These are phyloP conservation scores for Gastrodia elata DNA, from an alignment of 106 monocot species.

Conservation along the genomic window DNA sequence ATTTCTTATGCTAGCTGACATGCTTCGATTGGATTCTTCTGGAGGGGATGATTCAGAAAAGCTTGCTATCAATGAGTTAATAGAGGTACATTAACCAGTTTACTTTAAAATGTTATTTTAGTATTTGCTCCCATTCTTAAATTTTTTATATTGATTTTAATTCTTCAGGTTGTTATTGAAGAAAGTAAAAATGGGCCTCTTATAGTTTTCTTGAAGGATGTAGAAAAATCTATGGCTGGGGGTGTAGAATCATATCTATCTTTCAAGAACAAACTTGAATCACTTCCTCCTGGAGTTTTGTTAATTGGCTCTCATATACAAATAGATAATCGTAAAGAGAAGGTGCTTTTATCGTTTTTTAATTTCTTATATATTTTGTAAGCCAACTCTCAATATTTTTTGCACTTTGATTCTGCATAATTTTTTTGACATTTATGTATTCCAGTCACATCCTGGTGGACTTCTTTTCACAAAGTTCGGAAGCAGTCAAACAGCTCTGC, in stretches of 20 bases:
- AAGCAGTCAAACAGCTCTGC: constrained; percentile 76
- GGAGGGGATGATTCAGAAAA: constrained; percentile 53
- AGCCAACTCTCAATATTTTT: neutral
- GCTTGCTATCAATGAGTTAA: constrained; percentile 48
- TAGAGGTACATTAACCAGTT: constrained; percentile 24
- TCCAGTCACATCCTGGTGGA: constrained; percentile 58
- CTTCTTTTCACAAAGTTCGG: constrained; percentile 93
- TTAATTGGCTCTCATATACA: constrained; percentile 85
- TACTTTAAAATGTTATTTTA: neutral
- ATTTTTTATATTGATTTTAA: neutral
- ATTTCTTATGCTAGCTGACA: constrained; percentile 27
- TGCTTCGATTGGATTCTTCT: constrained; percentile 40
- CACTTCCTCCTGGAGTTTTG: constrained; percentile 58
- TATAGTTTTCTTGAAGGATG: constrained; percentile 75
- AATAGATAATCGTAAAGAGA: constrained; percentile 84
- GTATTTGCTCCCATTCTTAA: neutral
- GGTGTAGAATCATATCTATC: constrained; percentile 51
- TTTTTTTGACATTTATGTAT: neutral
- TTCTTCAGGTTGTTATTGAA: constrained; percentile 66
- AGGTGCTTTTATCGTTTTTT: constrained; percentile 14
- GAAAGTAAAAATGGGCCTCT: constrained; percentile 82
- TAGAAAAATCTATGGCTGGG: constrained; percentile 75
- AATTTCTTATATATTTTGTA: neutral
- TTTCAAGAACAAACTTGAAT: constrained; percentile 63
- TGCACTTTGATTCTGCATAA: neutral